Evolutionary conservation across 1,139 yeast species (phyloP).

Genomic region (Meyerozyma elateridarum): DNA sequence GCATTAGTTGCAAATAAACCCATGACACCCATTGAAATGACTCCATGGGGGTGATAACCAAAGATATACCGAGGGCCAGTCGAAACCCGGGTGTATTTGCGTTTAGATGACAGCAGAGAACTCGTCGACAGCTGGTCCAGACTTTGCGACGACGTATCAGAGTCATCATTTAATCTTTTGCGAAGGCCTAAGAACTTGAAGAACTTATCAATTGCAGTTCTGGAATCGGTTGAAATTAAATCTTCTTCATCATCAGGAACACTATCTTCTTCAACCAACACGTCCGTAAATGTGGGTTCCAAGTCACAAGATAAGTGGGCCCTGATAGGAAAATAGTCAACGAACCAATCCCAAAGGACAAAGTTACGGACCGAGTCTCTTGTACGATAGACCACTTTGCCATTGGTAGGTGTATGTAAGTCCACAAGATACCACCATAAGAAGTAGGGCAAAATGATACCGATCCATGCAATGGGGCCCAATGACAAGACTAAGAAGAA

Average conservation of each 20-base stretch:
- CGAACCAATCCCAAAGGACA: conserved; percentile 68
- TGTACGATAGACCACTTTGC: conserved; percentile 55
- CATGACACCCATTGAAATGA: conserved; percentile 87
- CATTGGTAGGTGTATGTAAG: conserved; percentile 68
- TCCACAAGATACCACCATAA: conserved; percentile 56
- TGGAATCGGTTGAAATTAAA: conserved; percentile 34
- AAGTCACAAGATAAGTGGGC: conserved; percentile 70
- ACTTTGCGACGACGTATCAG: conserved; percentile 11
- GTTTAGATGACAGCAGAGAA: conserved; percentile 5
- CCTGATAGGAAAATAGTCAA: conserved; percentile 72
- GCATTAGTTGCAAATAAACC: conserved; percentile 86
- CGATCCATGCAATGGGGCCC: conserved; percentile 69
- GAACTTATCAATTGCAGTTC: conserved; percentile 33
- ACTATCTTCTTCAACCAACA: conserved; percentile 19
- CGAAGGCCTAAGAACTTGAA: conserved; percentile 36
- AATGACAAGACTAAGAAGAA: conserved; percentile 54
- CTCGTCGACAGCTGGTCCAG: conserved; percentile 7
- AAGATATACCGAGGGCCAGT: conserved; percentile 80
- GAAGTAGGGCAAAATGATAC: conserved; percentile 48
- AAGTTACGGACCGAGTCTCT: conserved; percentile 56
- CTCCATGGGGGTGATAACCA: conserved; percentile 97
- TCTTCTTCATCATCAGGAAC: conserved; percentile 37
- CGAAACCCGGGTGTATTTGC: conserved; percentile 26
- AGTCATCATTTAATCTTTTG: conserved; percentile 31
- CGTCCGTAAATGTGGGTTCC: conserved; percentile 64